These are phyloP conservation scores for Paramecium sexaurelia DNA, from an alignment of 73 alveolate genomes.

Conservation along the genomic window DNA sequence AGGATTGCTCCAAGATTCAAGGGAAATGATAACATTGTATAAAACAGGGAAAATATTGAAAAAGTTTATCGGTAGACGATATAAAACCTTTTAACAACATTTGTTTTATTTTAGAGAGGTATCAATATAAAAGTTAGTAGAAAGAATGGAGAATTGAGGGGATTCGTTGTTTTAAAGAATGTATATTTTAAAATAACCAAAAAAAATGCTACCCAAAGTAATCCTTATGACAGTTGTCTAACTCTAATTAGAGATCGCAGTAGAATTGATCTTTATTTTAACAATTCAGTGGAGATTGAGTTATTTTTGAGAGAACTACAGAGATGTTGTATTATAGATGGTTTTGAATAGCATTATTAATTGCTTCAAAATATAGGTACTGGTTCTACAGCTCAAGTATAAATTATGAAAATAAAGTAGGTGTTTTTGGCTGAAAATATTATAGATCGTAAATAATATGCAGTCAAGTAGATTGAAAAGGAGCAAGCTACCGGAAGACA, in stretches of 20 bases:
- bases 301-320: neutral
- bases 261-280: neutral
- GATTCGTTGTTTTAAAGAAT: neutral
- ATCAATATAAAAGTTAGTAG: neutral
- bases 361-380: neutral
- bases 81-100: conserved; percentile 19
- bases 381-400: conserved; percentile 45
- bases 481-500: neutral
- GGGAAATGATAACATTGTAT: neutral
- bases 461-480: conserved; percentile 1
- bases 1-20: neutral
- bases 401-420: neutral
- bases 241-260: neutral
- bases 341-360: neutral
- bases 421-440: conserved; percentile 12
- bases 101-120: conserved; percentile 34
- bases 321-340: neutral
- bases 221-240: neutral
- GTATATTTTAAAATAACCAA: neutral
- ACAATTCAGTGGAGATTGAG: neutral
- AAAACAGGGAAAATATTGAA: conserved; percentile 24
- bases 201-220: neutral
- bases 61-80: neutral
- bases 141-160: neutral
- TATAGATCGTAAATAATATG: neutral